Base-by-base conservation (phyloP, 1,284 basidiomycete genomes). In the Trametes polyzona region DNA sequence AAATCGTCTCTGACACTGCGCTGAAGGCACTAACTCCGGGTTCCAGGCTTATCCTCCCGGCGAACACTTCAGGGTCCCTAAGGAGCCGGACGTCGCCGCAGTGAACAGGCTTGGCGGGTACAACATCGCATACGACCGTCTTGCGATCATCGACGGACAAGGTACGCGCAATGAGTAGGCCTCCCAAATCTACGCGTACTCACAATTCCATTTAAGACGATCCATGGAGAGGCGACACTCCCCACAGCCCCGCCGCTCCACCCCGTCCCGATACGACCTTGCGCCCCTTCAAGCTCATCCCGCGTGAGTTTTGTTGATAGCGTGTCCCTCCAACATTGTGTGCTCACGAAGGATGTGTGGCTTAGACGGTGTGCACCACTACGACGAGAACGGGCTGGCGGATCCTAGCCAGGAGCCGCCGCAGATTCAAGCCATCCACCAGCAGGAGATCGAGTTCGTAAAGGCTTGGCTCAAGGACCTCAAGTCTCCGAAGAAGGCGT, bases 121-220 rank as follows among this genome's bases (percentile, higher is more conserved):
- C 71, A 81, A 76, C 49, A 86, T 95, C 61, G 83, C 85, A 21
- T 82, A 83, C 17, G 88, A 93, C 71, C 78, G 90, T 46, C 76
- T 97, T 44, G 95, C 95, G 0, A 87, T 96, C 67, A 90, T 97
- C 63, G 92, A 94, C 65, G 92, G 92, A 9, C 86, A 92, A 79
- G 81, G 87, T 52, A 24, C 14, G 48, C 23, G 17, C 6, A 16
- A 9, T 41, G 2, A 10, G 1, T 4, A 6, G 40, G 12, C 11
- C n/a, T 47, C 29, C 14, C 6, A 33, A 37, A n/a, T 32, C 11
- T 37, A 17, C 17, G 16, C 39, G 16, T 26, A 12, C n/a, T 9
- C 9, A 32, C 23, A 6, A 46, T 30, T 7, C 29, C 4, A 21
- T 33, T 35, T 47, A 8, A 90, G 90, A 87, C 29, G 93, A 96